Percentiles rank a stretch among this genome's conserved stretches.
phyloP scores from a whole-genome alignment of 1,284 basidiomycete species.

The Cryptococcus sp. region DNA sequence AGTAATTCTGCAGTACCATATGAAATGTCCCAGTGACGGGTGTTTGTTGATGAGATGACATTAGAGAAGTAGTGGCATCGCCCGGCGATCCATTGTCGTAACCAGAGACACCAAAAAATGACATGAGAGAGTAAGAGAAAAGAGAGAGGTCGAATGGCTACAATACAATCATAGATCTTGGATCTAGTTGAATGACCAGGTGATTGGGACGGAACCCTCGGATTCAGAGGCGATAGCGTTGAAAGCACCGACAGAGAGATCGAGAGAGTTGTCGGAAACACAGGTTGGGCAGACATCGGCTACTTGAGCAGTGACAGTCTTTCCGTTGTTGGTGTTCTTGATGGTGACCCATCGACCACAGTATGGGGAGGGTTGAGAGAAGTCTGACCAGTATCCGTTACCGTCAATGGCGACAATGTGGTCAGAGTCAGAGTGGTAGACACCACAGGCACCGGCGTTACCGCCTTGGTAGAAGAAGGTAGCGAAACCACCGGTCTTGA shows the following conservation, averaged over 20 bases:
- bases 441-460: constrained; percentile 65
- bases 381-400: constrained; percentile 22
- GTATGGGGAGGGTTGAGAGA: constrained; percentile 15
- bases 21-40: no score
- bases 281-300: constrained; percentile 85
- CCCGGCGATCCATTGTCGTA: no score
- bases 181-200: constrained; percentile 43
- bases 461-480: constrained; percentile 71
- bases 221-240: constrained; percentile 54
- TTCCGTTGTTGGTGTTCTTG: constrained; percentile 51
- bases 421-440: constrained; percentile 60
- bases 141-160: no score
- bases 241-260: constrained; percentile 76
- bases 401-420: constrained; percentile 58
- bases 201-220: constrained; percentile 60
- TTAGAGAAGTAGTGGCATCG: no score
- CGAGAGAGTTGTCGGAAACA: constrained; percentile 57
- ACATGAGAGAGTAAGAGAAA: no score
- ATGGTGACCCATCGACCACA: constrained; percentile 32
- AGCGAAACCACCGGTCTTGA: constrained; percentile 47
- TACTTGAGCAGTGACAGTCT: constrained; percentile 60
- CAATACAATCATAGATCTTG: no score
- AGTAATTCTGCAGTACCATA: no score
- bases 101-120: no score
- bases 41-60: no score